Evolutionary conservation across 768 basidiomycete genomes (phyloP).

Genomic region (Suillus clintonianus): DNA sequence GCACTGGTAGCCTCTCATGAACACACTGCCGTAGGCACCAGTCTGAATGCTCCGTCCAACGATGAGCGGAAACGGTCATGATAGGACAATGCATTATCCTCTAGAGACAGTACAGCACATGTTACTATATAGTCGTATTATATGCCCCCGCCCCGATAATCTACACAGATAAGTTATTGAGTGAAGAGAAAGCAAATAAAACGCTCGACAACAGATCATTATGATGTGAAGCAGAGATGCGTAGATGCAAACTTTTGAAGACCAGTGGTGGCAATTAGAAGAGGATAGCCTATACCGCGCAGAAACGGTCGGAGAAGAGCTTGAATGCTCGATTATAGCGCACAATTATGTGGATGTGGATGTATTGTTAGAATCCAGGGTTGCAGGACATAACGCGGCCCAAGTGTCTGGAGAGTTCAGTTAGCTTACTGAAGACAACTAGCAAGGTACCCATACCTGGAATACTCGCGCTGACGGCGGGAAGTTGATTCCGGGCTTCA

Average conservation of each 20-base stretch:
- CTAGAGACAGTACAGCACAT: background rate
- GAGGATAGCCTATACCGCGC: background rate
- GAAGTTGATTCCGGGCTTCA: conserved; percentile 21
- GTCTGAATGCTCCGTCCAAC: background rate
- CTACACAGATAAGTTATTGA: background rate
- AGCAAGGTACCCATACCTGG: conserved; percentile 18
- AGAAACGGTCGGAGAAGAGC: background rate
- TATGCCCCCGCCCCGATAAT: background rate
- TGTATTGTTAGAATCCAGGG: background rate
- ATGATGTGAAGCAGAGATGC: background rate
- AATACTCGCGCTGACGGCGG: background rate
- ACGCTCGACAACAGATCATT: background rate
- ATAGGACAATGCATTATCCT: background rate
- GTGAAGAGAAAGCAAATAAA: background rate
- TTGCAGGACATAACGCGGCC: conserved; percentile 2
- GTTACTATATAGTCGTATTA: background rate
- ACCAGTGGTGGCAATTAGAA: background rate
- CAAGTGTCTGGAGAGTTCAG: conserved; percentile 18
- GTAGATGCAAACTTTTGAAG: background rate
- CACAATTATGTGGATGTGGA: background rate
- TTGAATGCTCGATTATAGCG: background rate
- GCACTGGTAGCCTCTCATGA: background rate
- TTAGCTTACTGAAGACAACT: background rate
- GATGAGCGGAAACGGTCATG: background rate
- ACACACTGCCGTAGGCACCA: background rate